Evolutionary conservation across 192 early-diverging fungal genomes (phyloP).

Genomic region (Podila epigama): DNA sequence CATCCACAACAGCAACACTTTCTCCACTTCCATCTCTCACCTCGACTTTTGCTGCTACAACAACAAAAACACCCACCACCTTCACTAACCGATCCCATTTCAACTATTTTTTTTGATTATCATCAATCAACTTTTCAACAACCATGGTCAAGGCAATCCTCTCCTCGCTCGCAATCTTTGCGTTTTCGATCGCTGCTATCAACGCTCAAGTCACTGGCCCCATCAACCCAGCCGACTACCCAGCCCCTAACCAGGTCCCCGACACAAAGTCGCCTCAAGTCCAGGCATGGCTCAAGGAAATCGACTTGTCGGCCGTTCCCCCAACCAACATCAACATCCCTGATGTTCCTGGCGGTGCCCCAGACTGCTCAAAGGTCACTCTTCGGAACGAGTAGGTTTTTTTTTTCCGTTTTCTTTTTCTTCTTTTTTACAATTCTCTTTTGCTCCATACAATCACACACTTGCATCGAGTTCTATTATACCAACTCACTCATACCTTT

Average conservation of each 20-base stretch:
- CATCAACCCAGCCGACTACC: slow-evolving; percentile 36
- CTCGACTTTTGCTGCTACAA: too few relatives aligned
- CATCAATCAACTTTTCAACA: not conserved
- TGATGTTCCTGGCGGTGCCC: slow-evolving; percentile 76
- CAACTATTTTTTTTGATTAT: not conserved
- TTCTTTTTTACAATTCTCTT: not conserved
- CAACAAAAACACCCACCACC: not conserved
- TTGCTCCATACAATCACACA: not conserved
- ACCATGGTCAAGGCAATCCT: not conserved
- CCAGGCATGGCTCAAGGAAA: slow-evolving; percentile 46
- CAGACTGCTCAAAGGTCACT: not conserved
- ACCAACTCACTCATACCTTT: not conserved
- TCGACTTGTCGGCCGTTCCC: slow-evolving; percentile 49
- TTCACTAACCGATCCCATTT: not conserved
- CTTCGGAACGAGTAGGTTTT: slow-evolving; percentile 6
- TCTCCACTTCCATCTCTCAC: too few relatives aligned
- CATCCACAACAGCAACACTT: not conserved
- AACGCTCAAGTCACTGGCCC: slow-evolving; percentile 3
- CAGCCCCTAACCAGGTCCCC: slow-evolving; percentile 25
- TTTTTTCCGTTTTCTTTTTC: too few relatives aligned
- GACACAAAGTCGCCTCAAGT: slow-evolving; percentile 39
- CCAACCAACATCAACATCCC: slow-evolving; percentile 70
- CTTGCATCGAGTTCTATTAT: slow-evolving; percentile 66
- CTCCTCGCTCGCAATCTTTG: slow-evolving; percentile 3
- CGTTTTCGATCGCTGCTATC: slow-evolving; percentile 14